Evolutionary conservation across 2,329 filamentous ascomycete species (phyloP), one percentile per base, ranked within the genome.

Genomic region (Dactylellina parvicollis): DNA sequence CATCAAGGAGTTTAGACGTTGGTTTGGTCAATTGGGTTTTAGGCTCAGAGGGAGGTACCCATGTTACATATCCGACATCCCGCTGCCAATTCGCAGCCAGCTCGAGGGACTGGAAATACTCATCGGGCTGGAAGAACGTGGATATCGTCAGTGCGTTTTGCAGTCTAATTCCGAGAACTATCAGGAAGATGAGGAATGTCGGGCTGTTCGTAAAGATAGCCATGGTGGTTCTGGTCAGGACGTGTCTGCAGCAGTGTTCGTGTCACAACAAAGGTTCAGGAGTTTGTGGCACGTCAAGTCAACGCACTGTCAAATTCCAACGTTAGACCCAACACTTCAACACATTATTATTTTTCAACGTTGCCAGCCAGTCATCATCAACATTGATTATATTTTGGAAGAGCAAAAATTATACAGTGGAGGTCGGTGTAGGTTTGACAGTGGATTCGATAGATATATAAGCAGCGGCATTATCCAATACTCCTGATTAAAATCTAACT

Each of bases 51-150:
- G 42, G 65, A 83, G 86, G 78, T 84, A 96, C 94, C 95, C 95
- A 99, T 75, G 95, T 99, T 78, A 97, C 85, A 92, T 94, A 99
- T 26, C 94, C 92, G 75, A 30, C 90, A 80, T 89, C 90, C 85
- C 80, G 1, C 83, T 79, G 20, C 93, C 93, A 84, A 96, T 89
- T 84, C 93, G 94, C 98, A 76, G 95, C 95, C 59, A 95, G 94
- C 82, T 99, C 95, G 46, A 98, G 86, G 0, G 92, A 90, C 80
- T 99, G 95, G 79, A 95, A 99, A 83, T 92, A 98, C 81, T 99
- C 95, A 83, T 99, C 95, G 26, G 95, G 95, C 81, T 99, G 95
- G 82, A 99, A 99, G 81, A 97, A 99, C 18, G 95, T 98, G 76
- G 87, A 84, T 66, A 96, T 84, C 75, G 85, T 87, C 77, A 95